These are phyloP conservation scores for Crithidia bombi DNA, from an alignment of 208 protist genomes.

Conservation along the genomic window DNA sequence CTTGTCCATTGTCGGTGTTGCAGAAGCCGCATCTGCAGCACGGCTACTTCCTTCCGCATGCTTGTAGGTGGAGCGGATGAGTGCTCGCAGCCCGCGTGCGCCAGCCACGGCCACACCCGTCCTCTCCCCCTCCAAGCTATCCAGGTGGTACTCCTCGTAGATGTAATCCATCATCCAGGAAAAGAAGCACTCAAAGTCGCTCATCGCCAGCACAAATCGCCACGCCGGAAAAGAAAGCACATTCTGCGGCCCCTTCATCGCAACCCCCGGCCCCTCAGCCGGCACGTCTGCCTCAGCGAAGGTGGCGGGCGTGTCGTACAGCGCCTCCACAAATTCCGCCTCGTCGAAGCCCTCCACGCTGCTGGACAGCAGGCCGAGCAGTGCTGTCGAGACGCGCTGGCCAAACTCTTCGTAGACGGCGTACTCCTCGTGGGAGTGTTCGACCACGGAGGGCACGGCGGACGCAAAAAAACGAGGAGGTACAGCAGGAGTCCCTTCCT, in stretches of 20 bases:
- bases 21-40: background rate
- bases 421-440: conserved; percentile 78
- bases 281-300: conserved; percentile 7
- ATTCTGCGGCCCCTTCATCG: conserved; percentile 25
- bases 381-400: conserved; percentile 44
- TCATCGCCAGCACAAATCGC: conserved; percentile 79
- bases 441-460: conserved; percentile 17
- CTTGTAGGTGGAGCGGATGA: conserved; percentile 66
- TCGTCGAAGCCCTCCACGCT: conserved; percentile 73
- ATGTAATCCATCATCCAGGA: conserved; percentile 87
- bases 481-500: too few relatives aligned
- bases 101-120: conserved; percentile 54
- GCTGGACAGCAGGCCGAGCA: conserved; percentile 50
- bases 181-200: conserved; percentile 82
- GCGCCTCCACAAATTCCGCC: conserved; percentile 74
- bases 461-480: background rate
- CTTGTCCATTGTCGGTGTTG: too few relatives aligned
- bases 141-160: conserved; percentile 77
- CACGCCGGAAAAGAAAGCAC: conserved; percentile 83
- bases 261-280: background rate
- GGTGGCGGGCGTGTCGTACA: conserved; percentile 68
- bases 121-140: conserved; percentile 18
- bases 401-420: conserved; percentile 70
- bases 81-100: conserved; percentile 69
- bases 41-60: background rate